Percentiles rank a stretch among this genome's conserved stretches.
Evolutionary conservation across 169 alveolate genomes (phyloP).

Genomic region (Eimeria praecox): DNA sequence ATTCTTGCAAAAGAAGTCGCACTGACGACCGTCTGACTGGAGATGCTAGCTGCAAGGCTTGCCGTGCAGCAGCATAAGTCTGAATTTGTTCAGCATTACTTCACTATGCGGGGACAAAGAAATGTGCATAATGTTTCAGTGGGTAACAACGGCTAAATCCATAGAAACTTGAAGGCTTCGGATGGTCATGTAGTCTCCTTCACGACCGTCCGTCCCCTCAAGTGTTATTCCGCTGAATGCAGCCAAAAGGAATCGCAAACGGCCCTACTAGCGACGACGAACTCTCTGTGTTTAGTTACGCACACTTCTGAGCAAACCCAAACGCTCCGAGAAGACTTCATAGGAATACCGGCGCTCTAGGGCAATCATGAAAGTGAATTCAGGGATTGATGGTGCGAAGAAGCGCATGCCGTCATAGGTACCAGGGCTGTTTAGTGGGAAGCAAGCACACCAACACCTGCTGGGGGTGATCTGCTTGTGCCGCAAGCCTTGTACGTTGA

Average conservation of each 20-base stretch:
- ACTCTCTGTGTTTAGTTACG: not conserved
- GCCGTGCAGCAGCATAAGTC: not conserved
- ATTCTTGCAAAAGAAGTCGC: not conserved
- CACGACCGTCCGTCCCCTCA: too few relatives aligned
- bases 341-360: not conserved
- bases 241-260: too few relatives aligned
- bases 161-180: too few relatives aligned
- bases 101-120: too few relatives aligned
- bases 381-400: not conserved
- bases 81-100: not conserved
- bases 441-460: not conserved
- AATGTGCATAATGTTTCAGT: too few relatives aligned
- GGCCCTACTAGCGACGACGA: too few relatives aligned
- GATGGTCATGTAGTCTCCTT: too few relatives aligned
- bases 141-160: too few relatives aligned
- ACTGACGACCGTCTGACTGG: not conserved
- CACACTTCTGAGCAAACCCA: not conserved
- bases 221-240: too few relatives aligned
- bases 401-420: not conserved
- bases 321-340: not conserved
- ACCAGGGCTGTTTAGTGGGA: not conserved
- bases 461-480: not conserved
- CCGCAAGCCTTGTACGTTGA: too few relatives aligned
- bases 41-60: too few relatives aligned
- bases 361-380: not conserved